Conservation (phyloP, 768 basidiomycete genomes). For the Mycena sanguinolenta region DNA sequence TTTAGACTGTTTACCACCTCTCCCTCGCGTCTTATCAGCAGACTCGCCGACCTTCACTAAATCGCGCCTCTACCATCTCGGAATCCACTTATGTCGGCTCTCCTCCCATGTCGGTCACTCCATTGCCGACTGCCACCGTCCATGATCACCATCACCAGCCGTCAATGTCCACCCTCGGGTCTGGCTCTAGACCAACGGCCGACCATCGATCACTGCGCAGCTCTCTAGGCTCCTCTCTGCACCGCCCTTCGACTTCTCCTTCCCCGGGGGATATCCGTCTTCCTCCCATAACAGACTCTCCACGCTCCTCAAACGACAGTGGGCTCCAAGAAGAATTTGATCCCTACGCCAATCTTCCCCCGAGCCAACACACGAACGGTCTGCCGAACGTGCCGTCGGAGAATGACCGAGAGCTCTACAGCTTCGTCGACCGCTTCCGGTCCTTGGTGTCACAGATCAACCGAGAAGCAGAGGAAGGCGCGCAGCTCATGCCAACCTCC, state of each 20-base stretch:
- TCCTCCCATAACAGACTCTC: constrained; percentile 5
- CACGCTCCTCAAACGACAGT: constrained; percentile 12
- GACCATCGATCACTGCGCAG: constrained; percentile 33
- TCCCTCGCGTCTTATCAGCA: constrained; percentile 43
- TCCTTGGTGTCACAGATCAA: constrained; percentile 63
- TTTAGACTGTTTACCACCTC: constrained; percentile 47
- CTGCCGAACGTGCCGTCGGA: constrained; percentile 35
- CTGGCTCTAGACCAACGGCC: constrained; percentile 27
- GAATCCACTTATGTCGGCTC: constrained; percentile 37
- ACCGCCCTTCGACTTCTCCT: constrained; percentile 8
- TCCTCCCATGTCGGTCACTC: constrained; percentile 35
- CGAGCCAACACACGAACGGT: not conserved
- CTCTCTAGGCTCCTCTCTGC: constrained; percentile 23
- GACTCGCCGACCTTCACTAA: constrained; percentile 40
- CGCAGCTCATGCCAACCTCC: constrained; percentile 36
- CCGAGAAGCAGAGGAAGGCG: constrained; percentile 65
- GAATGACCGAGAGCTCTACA: constrained; percentile 49
- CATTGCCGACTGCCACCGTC: constrained; percentile 9
- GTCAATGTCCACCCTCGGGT: constrained; percentile 40
- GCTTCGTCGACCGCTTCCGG: constrained; percentile 66
- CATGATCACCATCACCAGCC: constrained; percentile 34
- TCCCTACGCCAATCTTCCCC: constrained; percentile 27
- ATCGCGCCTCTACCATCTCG: constrained; percentile 33
- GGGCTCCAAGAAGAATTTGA: constrained; percentile 25
- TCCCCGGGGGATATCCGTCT: constrained; percentile 1